phyloP scores from a whole-genome alignment of 148 eudicot species.

The Heliamphora exappendiculata region DNA sequence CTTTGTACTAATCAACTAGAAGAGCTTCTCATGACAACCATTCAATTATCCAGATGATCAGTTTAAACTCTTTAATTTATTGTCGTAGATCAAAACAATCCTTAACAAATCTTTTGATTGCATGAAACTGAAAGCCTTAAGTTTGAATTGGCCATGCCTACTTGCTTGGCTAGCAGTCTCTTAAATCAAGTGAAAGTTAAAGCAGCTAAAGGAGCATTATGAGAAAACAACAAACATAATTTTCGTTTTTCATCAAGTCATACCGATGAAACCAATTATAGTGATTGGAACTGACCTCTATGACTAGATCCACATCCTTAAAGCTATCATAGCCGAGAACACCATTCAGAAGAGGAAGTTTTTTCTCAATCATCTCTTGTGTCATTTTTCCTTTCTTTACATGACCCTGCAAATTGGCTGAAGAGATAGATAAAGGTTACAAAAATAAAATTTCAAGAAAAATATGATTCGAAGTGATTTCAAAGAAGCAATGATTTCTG shows the following conservation, averaged over 20 bases:
- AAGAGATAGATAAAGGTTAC: not conserved
- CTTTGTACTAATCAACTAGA: not conserved
- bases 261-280: not conserved
- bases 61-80: too few relatives aligned
- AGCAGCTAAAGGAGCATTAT: constrained; percentile 2
- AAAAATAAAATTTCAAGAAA: not conserved
- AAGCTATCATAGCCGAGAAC: constrained; percentile 59
- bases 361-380: constrained; percentile 54
- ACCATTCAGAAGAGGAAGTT: constrained; percentile 59
- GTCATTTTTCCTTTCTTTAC: constrained; percentile 77
- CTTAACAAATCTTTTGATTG: not conserved
- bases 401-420: constrained; percentile 69
- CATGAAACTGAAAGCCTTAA: not conserved
- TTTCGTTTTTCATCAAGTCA: not conserved
- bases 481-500: not conserved
- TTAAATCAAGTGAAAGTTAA: not conserved
- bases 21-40: not conserved
- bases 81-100: not conserved
- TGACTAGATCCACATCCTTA: constrained; percentile 76
- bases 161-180: not conserved
- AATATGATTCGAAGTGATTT: not conserved
- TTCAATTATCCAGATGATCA: not conserved
- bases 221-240: not conserved
- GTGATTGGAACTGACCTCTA: constrained; percentile 38
- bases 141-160: not conserved